Conservation (phyloP, 2,329 filamentous ascomycete genomes). For the Aureobasidium sp. region DNA sequence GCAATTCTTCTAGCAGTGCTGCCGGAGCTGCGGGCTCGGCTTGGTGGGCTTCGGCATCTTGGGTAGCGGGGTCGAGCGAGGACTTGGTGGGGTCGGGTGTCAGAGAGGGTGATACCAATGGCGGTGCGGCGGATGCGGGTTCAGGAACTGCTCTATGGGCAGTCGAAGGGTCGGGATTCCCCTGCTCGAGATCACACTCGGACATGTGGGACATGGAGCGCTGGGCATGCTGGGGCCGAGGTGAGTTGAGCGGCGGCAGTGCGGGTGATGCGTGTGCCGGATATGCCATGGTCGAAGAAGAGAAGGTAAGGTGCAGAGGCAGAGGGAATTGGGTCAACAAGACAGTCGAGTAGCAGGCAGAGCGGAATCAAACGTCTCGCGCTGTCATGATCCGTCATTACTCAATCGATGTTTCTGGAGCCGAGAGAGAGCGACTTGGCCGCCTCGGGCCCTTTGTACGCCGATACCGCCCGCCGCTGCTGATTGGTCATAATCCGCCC, state of each 20-base stretch:
- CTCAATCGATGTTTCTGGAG: background rate
- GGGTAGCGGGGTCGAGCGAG: constrained; percentile 26
- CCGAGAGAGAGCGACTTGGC: constrained; percentile 5
- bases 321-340: background rate
- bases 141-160: constrained; percentile 16
- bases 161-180: constrained; percentile 22
- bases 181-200: constrained; percentile 32
- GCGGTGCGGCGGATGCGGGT: constrained; percentile 30
- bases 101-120: constrained; percentile 43
- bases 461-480: background rate
- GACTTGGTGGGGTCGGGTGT: constrained; percentile 29
- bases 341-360: background rate
- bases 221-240: constrained; percentile 38
- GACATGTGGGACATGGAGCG: constrained; percentile 29
- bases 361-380: background rate
- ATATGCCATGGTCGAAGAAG: background rate
- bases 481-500: background rate
- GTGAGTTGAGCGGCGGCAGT: constrained; percentile 44
- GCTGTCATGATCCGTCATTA: constrained; percentile 10
- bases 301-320: background rate
- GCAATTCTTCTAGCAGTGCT: constrained; percentile 66
- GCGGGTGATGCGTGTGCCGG: constrained; percentile 37
- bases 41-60: constrained; percentile 22
- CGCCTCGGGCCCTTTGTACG: constrained; percentile 3
- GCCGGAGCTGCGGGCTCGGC: constrained; percentile 47